Conservation (phyloP, 1,284 basidiomycete genomes). For the Fomitopsis palustris region DNA sequence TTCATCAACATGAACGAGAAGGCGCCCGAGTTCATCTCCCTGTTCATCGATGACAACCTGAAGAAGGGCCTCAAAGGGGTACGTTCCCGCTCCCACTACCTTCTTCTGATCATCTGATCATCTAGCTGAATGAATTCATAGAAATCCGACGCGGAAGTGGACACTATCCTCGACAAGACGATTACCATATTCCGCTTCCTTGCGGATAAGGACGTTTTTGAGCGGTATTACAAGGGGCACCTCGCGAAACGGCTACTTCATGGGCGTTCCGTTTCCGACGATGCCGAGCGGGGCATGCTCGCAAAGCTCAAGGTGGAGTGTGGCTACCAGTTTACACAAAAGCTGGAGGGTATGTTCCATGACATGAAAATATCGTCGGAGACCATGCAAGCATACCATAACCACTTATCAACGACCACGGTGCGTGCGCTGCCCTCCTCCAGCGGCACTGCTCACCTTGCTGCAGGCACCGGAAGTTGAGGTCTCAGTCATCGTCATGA, state of each 20-base stretch:
- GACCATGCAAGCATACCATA: conserved; percentile 73
- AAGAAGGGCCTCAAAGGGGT: conserved; percentile 96
- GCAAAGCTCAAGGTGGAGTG: conserved; percentile 97
- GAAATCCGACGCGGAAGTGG: conserved; percentile 96
- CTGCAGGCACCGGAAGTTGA: conserved; percentile 69
- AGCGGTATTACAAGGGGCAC: conserved; percentile 97
- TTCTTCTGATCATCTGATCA: not conserved
- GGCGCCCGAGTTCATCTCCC: conserved; percentile 91
- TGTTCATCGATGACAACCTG: conserved; percentile 97
- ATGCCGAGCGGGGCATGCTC: conserved; percentile 97
- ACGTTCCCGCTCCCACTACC: conserved; percentile 29
- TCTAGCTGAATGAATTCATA: conserved; percentile 30
- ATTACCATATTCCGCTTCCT: conserved; percentile 95
- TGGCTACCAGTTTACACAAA: conserved; percentile 96
- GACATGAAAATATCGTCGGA: conserved; percentile 94
- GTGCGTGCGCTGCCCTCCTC: conserved; percentile 34
- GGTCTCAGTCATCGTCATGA: conserved; percentile 85
- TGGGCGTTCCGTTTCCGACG: conserved; percentile 89
- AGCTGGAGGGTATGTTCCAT: conserved; percentile 98
- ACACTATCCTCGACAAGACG: conserved; percentile 88
- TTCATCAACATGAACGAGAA: conserved; percentile 91
- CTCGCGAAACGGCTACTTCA: conserved; percentile 90
- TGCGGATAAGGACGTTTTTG: conserved; percentile 96
- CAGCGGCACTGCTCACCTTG: not conserved
- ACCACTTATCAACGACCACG: conserved; percentile 50